These are phyloP conservation scores for Chaetomium strumarium DNA, from an alignment of 2,329 filamentous ascomycete species.

Conservation along the genomic window DNA sequence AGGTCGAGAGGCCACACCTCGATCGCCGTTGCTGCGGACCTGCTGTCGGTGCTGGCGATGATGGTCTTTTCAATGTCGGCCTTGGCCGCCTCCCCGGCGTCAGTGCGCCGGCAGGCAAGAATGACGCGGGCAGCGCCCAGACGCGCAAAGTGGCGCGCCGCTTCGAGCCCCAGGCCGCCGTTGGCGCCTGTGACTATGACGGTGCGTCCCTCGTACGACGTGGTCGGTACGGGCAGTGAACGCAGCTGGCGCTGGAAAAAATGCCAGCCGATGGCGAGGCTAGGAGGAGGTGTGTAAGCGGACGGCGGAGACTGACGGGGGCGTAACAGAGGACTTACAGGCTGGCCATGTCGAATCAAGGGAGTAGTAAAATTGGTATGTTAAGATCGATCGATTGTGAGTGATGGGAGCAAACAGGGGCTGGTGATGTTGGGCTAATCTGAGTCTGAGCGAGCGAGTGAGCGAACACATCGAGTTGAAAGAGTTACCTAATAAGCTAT, in stretches of 20 bases:
- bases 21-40: constrained; percentile 25
- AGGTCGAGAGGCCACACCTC: constrained; percentile 49
- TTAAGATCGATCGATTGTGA: too few species aligned
- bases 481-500: too few species aligned
- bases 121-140: constrained; percentile 35
- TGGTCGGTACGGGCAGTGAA: constrained; percentile 19
- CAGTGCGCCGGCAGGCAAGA: constrained; percentile 33
- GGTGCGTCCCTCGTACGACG: constrained; percentile 25
- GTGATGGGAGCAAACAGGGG: too few species aligned
- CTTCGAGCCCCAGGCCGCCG: constrained; percentile 34
- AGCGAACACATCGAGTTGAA: too few species aligned
- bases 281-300: neutral
- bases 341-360: neutral
- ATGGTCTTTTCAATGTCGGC: constrained; percentile 28
- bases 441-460: too few species aligned
- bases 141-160: constrained; percentile 32
- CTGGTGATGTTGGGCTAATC: too few species aligned
- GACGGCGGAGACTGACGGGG: neutral
- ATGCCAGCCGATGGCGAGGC: constrained; percentile 11
- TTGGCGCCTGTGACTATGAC: constrained; percentile 37
- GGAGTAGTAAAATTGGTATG: too few species aligned
- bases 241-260: constrained; percentile 11
- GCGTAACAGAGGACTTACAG: neutral
- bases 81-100: constrained; percentile 36
- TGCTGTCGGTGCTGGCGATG: constrained; percentile 16